These are phyloP conservation scores for Backusella tarrabulga DNA, from an alignment of 192 early-diverging fungal genomes.

Conservation along the genomic window DNA sequence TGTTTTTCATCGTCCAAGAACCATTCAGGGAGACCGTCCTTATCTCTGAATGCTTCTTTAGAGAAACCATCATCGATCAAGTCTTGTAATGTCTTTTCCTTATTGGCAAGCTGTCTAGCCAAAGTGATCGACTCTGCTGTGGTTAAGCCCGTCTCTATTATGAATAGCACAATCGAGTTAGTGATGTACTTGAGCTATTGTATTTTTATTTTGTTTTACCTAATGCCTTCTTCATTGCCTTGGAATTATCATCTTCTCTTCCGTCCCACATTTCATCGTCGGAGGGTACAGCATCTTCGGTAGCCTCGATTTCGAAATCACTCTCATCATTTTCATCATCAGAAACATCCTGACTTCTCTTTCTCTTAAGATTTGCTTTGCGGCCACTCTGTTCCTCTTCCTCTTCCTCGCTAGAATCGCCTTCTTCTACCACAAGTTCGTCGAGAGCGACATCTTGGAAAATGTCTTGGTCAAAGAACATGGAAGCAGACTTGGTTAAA, in stretches of 20 bases:
- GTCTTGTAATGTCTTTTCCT: conserved; percentile 73
- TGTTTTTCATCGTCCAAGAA: conserved; percentile 90
- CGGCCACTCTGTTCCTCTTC: neutral
- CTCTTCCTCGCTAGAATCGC: conserved; percentile 47
- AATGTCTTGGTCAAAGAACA: conserved; percentile 95
- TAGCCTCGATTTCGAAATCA: conserved; percentile 58
- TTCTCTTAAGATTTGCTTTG: conserved; percentile 35
- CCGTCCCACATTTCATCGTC: conserved; percentile 61
- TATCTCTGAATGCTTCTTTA: conserved; percentile 85
- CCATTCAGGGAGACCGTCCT: conserved; percentile 85
- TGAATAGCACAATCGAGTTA: neutral
- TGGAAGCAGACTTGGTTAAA: conserved; percentile 80
- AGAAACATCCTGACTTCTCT: conserved; percentile 46
- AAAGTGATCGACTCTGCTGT: conserved; percentile 91
- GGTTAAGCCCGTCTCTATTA: conserved; percentile 62
- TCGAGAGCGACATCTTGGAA: conserved; percentile 69
- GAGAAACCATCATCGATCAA: conserved; percentile 93
- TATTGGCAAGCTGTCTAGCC: conserved; percentile 79
- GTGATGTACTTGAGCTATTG: neutral
- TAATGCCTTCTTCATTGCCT: conserved; percentile 47
- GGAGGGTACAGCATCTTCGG: conserved; percentile 25
- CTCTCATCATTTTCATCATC: conserved; percentile 47
- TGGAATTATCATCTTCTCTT: conserved; percentile 56
- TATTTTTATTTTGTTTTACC: conserved; percentile 19
- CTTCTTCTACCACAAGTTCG: conserved; percentile 57